Conservation (phyloP, 345 rosid species). For the Brassica rapa region DNA sequence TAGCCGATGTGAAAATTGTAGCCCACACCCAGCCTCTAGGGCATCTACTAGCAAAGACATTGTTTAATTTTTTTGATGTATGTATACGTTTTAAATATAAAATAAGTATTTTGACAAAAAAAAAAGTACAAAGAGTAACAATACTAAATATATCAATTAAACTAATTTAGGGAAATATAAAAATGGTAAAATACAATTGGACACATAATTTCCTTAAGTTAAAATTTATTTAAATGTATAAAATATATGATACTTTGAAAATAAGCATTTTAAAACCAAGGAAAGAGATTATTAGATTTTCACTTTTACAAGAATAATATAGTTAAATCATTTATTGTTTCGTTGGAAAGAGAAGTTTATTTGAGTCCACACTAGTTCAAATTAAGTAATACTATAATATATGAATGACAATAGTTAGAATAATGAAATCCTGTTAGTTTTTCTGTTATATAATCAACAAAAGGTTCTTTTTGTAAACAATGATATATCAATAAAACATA, state of each 20-base stretch:
- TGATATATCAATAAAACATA: not conserved
- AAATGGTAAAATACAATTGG: not conserved
- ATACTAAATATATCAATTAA: not conserved
- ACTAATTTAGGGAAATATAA: not conserved
- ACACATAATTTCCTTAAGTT: not conserved
- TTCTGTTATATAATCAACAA: not conserved
- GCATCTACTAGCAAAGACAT: conserved; percentile 2
- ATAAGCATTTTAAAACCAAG: not conserved
- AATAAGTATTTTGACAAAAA: not conserved
- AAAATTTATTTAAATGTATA: not conserved
- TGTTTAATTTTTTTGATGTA: not conserved
- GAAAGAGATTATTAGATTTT: not conserved
- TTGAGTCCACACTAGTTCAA: not conserved
- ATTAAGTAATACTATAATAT: not conserved
- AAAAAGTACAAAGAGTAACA: not conserved
- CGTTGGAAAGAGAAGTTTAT: not conserved
- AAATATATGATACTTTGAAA: not conserved
- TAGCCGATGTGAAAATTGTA: conserved; percentile 27
- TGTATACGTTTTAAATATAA: not conserved
- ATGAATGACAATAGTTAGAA: not conserved
- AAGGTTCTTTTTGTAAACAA: not conserved
- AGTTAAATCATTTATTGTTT: not conserved
- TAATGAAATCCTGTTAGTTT: not conserved
- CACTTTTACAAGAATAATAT: not conserved
- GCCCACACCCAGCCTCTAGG: conserved; percentile 4